These are phyloP conservation scores for Phialophora tarda DNA, from an alignment of 2,329 filamentous ascomycete genomes.

Conservation along the genomic window DNA sequence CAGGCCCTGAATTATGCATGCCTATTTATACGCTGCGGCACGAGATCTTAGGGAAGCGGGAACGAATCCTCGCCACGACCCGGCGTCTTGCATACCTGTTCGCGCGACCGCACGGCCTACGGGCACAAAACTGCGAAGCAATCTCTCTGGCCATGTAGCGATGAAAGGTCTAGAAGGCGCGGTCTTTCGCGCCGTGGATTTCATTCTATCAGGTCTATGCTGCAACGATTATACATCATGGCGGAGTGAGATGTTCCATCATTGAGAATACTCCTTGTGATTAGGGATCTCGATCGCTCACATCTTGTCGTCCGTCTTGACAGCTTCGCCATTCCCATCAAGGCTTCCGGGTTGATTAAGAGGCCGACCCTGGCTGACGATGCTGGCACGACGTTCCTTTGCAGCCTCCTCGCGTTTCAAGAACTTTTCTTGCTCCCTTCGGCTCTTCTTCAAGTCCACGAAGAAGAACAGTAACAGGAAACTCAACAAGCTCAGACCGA, in stretches of 20 bases:
- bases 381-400: constrained; percentile 36
- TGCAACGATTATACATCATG: not conserved
- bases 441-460: constrained; percentile 66
- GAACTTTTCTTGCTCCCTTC: constrained; percentile 64
- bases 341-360: constrained; percentile 8
- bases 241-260: not conserved
- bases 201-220: not conserved
- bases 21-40: not conserved
- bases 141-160: not conserved
- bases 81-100: not conserved
- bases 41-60: not conserved
- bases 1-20: not conserved
- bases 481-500: constrained; percentile 63
- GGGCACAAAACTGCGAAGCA: not conserved
- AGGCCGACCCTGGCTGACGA: constrained; percentile 28
- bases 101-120: too few relatives aligned
- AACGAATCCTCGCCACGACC: not conserved
- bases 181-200: not conserved
- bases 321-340: constrained; percentile 6
- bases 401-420: constrained; percentile 48
- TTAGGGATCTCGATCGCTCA: not conserved
- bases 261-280: not conserved
- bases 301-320: constrained; percentile 3
- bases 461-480: constrained; percentile 60
- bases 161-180: not conserved